A percentile compares a stretch with the other conserved stretches of the same genome.
phyloP scores from a whole-genome alignment of 352 stramenopile genomes.

The Hyaloperonospora brassicae region DNA sequence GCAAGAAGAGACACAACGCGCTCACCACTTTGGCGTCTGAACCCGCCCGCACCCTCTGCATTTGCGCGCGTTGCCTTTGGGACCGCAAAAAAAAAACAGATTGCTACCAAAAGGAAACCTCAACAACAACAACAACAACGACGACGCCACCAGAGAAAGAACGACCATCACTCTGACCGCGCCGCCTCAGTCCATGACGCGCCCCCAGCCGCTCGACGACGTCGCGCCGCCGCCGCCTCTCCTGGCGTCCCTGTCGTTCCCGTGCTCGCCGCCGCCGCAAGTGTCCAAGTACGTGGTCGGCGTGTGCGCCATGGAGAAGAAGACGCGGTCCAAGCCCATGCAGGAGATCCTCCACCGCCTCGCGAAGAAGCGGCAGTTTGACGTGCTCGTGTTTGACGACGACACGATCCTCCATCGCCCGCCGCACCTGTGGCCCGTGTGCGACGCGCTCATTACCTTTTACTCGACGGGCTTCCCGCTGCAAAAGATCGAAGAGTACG shows the following conservation, averaged over 20 bases:
- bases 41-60: too few species aligned
- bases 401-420: constrained; percentile 92
- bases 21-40: too few species aligned
- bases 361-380: constrained; percentile 89
- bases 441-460: constrained; percentile 98
- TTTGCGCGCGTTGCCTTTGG: too few species aligned
- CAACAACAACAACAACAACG: too few species aligned
- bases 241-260: constrained; percentile 7
- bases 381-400: constrained; percentile 97
- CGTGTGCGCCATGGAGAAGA: constrained; percentile 99
- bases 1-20: too few species aligned
- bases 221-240: constrained; percentile 4
- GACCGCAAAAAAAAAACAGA: too few species aligned
- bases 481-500: constrained; percentile 95
- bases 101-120: too few species aligned
- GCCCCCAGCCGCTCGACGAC: constrained; percentile 23
- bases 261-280: constrained; percentile 11
- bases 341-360: constrained; percentile 92
- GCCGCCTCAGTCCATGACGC: constrained; percentile 17
- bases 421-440: constrained; percentile 92
- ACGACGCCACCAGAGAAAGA: neutral
- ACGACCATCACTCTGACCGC: constrained; percentile 20
- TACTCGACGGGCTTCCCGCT: constrained; percentile 97
- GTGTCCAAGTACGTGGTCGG: constrained; percentile 85
- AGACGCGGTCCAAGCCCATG: constrained; percentile 96